Evolutionary conservation across 2,329 filamentous ascomycete genomes (phyloP), one percentile per base, ranked within the genome.

Genomic region (Aspergillus felis): DNA sequence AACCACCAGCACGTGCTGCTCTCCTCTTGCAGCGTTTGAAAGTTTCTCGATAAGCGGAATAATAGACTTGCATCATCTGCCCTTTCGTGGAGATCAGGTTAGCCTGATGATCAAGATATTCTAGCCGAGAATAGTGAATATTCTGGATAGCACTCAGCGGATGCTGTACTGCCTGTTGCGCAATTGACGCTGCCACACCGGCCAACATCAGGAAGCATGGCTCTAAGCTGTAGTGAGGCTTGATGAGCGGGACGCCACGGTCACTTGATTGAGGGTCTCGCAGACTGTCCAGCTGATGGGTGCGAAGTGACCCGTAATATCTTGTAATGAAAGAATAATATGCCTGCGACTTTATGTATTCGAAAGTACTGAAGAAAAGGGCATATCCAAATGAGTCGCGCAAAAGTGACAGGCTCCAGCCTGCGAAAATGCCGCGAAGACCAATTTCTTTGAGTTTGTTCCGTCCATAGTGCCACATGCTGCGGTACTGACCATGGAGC

Each of bases 211-310:
- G 73, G 64, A 87, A 87, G 22, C 77, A 76, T 3, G 85, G 85
- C 61, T 87, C 85, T 38, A 88, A 71, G 50, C 83, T 78, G 69
- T 86, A 88, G 66, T 88, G 84, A 3, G 85, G 85, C 55, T 78
- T 79, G 58, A 88, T 86, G 8, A 82, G 53, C 54, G 74, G 66
- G 49, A 78, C 66, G 56, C 75, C 71, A 25, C 66, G 70, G 50
- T 71, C 61, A 57, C 67, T 65, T 27, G 63, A 64, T n/a, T 61
- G 58, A 17, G 64, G 58, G 14, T 65, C 65, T 3, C 65, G 71
- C 48, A 74, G 60, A 51, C 56, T 64, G 38, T 68, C 71, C 50
- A 72, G 62, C 25, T 59, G 64, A 47, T 64, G 64, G 29, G 60
- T 61, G 47, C 65, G 68, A 28, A 75, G 64, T 17, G 70, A 71